Evolutionary conservation across 2,329 filamentous ascomycete species (phyloP).

Genomic region (Fusarium sp.): DNA sequence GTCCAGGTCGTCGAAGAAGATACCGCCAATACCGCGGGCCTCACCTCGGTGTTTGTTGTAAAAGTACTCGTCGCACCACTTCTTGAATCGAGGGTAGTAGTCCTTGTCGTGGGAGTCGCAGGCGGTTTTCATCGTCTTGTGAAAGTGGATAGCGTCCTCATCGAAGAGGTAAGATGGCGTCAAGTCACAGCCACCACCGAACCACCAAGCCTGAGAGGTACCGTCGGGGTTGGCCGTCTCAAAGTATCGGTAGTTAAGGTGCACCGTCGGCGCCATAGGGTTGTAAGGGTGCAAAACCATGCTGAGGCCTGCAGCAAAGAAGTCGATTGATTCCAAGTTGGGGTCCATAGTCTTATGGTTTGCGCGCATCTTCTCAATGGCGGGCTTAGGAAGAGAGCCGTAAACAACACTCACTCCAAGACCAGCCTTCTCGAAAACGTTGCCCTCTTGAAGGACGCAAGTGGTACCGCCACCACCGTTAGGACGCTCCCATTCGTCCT

Average conservation of each 20-base stretch:
- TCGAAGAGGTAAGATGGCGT: constrained; percentile 96
- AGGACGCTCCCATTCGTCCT: constrained; percentile 88
- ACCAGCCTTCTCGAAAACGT: constrained; percentile 97
- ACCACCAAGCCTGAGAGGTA: constrained; percentile 93
- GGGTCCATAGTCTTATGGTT: constrained; percentile 92
- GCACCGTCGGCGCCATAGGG: constrained; percentile 96
- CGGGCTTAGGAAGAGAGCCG: constrained; percentile 85
- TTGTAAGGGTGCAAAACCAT: constrained; percentile 94
- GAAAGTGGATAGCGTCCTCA: constrained; percentile 97
- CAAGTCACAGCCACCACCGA: constrained; percentile 93
- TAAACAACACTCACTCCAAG: constrained; percentile 97
- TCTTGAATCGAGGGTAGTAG: constrained; percentile 96
- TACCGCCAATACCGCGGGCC: constrained; percentile 88
- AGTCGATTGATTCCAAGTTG: constrained; percentile 85
- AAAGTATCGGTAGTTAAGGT: constrained; percentile 98
- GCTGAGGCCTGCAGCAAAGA: constrained; percentile 94
- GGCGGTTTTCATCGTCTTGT: constrained; percentile 89
- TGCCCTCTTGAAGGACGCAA: constrained; percentile 94
- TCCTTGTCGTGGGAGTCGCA: constrained; percentile 93
- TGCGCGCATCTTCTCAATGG: constrained; percentile 91
- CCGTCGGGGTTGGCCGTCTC: constrained; percentile 91
- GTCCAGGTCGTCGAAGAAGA: constrained; percentile 99
- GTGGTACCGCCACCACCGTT: constrained; percentile 94
- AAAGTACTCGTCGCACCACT: constrained; percentile 99
- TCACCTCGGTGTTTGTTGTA: constrained; percentile 91